Conservation (phyloP, 176 grass and related monocot genomes). For the Triticum monococcum region DNA sequence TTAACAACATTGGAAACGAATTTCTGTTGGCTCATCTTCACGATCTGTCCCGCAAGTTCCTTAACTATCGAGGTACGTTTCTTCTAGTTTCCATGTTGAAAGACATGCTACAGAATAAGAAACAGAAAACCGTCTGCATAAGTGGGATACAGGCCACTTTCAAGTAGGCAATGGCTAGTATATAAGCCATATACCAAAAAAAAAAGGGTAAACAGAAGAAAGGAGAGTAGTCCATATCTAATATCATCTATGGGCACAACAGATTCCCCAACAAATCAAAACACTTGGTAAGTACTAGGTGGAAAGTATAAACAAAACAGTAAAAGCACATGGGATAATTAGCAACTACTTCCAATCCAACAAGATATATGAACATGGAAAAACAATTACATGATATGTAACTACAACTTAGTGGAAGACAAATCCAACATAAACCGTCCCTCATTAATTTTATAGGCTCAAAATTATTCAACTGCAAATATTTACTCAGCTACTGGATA, state of each 20-base stretch:
- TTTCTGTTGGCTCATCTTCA: no score
- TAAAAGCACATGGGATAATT: neutral
- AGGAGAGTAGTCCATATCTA: neutral
- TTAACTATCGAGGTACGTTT: no score
- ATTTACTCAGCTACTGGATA: constrained; percentile 57
- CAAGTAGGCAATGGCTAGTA: neutral
- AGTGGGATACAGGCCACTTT: neutral
- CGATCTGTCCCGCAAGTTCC: no score
- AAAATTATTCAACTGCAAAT: neutral
- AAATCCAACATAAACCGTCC: neutral
- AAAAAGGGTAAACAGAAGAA: neutral
- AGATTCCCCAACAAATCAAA: neutral
- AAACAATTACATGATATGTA: no score
- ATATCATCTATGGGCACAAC: neutral
- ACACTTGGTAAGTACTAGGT: neutral
- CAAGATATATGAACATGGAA: neutral
- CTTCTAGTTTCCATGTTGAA: no score
- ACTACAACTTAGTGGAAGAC: no score
- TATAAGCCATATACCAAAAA: neutral
- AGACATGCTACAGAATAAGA: no score
- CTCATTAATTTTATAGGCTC: neutral
- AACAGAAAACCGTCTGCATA: neutral
- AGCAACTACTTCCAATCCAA: neutral
- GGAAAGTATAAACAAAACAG: neutral
- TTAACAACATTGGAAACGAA: constrained; percentile 52